These are phyloP conservation scores for Balansia obtecta DNA, from an alignment of 2,329 filamentous ascomycete species.

Conservation along the genomic window DNA sequence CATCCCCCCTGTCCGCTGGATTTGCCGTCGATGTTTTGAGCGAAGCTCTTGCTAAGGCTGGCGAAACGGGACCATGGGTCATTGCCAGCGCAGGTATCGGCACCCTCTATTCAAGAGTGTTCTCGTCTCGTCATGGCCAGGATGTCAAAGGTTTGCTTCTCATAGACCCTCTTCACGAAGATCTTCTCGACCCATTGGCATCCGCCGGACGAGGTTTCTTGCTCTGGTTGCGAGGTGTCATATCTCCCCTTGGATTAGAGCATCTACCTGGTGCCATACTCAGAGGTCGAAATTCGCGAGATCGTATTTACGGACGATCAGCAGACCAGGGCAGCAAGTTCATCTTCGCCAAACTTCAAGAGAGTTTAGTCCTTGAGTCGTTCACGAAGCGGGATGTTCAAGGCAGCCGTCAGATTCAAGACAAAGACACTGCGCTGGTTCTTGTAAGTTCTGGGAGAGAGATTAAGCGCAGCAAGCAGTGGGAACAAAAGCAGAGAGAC, in stretches of 20 bases:
- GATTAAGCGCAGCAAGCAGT: slow-evolving; percentile 52
- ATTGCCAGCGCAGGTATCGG: slow-evolving; percentile 78
- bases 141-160: slow-evolving; percentile 70
- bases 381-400: slow-evolving; percentile 74
- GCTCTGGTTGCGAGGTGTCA: slow-evolving; percentile 74
- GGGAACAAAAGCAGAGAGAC: slow-evolving; percentile 79
- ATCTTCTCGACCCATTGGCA: slow-evolving; percentile 58
- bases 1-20: slow-evolving; percentile 83
- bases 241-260: slow-evolving; percentile 79
- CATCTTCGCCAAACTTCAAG: slow-evolving; percentile 85
- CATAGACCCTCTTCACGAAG: slow-evolving; percentile 82
- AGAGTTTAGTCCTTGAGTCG: slow-evolving; percentile 75
- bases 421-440: slow-evolving; percentile 59
- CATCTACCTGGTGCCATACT: slow-evolving; percentile 71
- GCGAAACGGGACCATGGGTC: slow-evolving; percentile 81
- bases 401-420: slow-evolving; percentile 69
- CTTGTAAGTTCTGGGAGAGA: slow-evolving; percentile 73
- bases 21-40: slow-evolving; percentile 85
- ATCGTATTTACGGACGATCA: slow-evolving; percentile 72
- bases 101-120: slow-evolving; percentile 81
- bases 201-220: slow-evolving; percentile 61
- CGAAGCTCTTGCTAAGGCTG: slow-evolving; percentile 68
- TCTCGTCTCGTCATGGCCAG: slow-evolving; percentile 68
- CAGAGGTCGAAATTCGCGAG: slow-evolving; percentile 64
- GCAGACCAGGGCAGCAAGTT: slow-evolving; percentile 71